Evolutionary conservation across 2,329 filamentous ascomycete species (phyloP), one percentile per base, ranked within the genome.

Genomic region (Penicillium digitatum): DNA sequence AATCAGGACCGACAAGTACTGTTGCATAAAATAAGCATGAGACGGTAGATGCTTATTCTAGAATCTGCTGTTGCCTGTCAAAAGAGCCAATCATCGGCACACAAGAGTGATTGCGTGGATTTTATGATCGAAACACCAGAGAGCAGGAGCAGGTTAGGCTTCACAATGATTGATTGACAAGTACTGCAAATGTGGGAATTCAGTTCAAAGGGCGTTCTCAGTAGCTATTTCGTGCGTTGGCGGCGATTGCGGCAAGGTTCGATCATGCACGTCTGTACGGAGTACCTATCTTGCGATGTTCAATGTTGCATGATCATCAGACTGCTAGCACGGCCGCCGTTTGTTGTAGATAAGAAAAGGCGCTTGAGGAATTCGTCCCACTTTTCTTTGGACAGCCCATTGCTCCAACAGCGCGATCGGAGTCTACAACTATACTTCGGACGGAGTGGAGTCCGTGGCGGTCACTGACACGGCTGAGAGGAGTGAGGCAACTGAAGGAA

Each of bases 351-450:
- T 62, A 14, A 34, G 47, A 20, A 50, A 44, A 8, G 18, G 5
- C 1, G 22, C 34, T 3, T 8, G 57, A 46, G 16, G 26, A 31
- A 3, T 40, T 58, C 24, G 54, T 18, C 54, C 3, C 57, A 62
- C 46, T 51, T 60, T 10, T 57, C 58, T 45, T 44, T 58, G 16
- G 52, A 59, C 38, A 57, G 55, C 22, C 61, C 46, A 9, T 43
- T 52, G 24, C 42, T 37, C 3, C 29, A 27, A 14, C 53, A 52
- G 35, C 56, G 57, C 18, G 59, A 61, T 5, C 48, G 43, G 45
- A 55, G 57, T 6, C 47, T 60, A n/a, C n/a, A n/a, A n/a, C n/a
- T n/a, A 11, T 59, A 57, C 14, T 39, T n/a, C 11, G 52, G 48
- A 26, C 27, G 10, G 35, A 34, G n/a, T 26, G 26, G 35, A 12